These are phyloP conservation scores for Wickerhamiella vanderwaltii DNA, from an alignment of 805 yeast genomes.

Conservation along the genomic window DNA sequence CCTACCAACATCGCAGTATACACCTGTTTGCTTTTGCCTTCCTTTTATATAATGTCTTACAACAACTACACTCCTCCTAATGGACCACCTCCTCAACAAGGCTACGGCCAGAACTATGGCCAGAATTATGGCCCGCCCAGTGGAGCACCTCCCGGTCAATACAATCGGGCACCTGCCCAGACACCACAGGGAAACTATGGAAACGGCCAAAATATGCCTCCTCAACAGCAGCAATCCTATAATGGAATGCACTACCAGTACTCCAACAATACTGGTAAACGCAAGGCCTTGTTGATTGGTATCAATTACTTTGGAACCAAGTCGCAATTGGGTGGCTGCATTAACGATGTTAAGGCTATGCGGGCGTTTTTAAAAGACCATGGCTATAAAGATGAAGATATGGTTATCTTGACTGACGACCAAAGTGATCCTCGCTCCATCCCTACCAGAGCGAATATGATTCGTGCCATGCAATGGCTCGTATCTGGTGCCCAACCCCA, in stretches of 20 bases:
- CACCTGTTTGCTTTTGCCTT: no score
- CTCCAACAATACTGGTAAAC: conserved; percentile 57
- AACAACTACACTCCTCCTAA: conserved; percentile 17
- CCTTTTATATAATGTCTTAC: no score
- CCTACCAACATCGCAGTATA: no score
- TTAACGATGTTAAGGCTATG: conserved; percentile 52
- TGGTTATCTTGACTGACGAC: conserved; percentile 33
- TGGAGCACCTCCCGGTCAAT: conserved; percentile 6
- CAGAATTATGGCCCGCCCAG: conserved; percentile 3
- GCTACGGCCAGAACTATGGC: neutral
- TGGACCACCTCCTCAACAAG: conserved; percentile 15
- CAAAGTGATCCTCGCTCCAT: conserved; percentile 30
- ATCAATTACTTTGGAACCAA: conserved; percentile 60
- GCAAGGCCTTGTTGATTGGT: conserved; percentile 68
- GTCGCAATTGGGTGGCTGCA: conserved; percentile 60
- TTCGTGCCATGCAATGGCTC: conserved; percentile 73
- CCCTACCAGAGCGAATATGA: conserved; percentile 59
- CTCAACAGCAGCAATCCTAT: conserved; percentile 27
- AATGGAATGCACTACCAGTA: conserved; percentile 38
- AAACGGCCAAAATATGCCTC: conserved; percentile 24
- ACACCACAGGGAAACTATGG: neutral
- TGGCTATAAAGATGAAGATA: conserved; percentile 29
- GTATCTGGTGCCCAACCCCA: conserved; percentile 61
- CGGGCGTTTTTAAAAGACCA: conserved; percentile 32
- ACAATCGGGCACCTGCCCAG: conserved; percentile 6